Evolutionary conservation across 164 flowering plant genomes (phyloP), one percentile per base, ranked within the genome.

Genomic region (Sedum album): DNA sequence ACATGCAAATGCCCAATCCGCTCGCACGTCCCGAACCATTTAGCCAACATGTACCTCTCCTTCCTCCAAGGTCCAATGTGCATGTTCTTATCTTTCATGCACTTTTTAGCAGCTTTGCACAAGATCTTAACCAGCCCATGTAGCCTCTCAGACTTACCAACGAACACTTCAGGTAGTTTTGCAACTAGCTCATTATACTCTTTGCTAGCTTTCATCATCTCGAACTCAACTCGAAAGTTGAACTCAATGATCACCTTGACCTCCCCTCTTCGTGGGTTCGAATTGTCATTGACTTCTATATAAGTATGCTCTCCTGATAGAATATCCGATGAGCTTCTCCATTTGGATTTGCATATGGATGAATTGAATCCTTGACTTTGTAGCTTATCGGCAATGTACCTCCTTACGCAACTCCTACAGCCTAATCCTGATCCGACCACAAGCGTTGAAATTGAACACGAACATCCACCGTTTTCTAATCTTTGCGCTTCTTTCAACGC

Each of bases 61-160:
- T 86, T 90, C 71, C 99, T 84, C 99, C 97, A 92, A 6, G 99
- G 97, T 0, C 79, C 96, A 77, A 88, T 70, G 73, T 91, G 97
- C 91, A 95, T 90, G 60, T 88, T 90, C 76, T 82, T 95, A 74
- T 90, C 88, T 76, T 89, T 86, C 94, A 89, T 87, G 79, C 96
- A 88, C 70, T 75, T 84, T 76, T 94, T 91, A 0, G 91, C 90
- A 0, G 94, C 91, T 0, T 74, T 62, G 64, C 97, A 87, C 64
- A 90, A 5, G 4, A 85, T 83, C 82, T 87, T 88, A 57, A 87
- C 78, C 72, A 86, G 4, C 8, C 74, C 73, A 18, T 68, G 65
- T 31, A 92, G 68, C 49, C 96, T 80, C 62, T 87, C 94, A 0
- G 80, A 75, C 69, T 87, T 88, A 9, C 97, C 99, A 1, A 90